Base-by-base conservation (phyloP, 202 grass and related monocot species). In the Setaria viridis region DNA sequence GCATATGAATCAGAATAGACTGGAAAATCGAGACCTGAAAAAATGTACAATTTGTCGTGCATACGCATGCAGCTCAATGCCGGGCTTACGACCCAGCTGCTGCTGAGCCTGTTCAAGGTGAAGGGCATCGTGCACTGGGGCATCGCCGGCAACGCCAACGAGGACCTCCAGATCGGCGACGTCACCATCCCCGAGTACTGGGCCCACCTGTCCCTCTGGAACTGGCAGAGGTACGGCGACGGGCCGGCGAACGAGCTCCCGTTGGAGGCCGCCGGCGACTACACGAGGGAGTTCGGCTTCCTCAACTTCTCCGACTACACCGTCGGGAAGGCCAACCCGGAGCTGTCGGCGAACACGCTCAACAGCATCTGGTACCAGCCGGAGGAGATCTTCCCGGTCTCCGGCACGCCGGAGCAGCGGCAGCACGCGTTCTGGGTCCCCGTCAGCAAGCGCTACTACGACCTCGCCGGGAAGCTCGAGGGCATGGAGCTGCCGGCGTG, bases 341-440 rank as follows among this genome's bases (percentile, higher is more conserved):
- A 67, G 29, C 65, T 54, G 42, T 41, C 78, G 1, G 86, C 49
- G 3, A 97, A 91, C 76, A 70, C 57, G 11, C 84, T 97, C 30
- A 97, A 97, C 87, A 93, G 88, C 84, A 79, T 93, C 4, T 93
- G 92, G 90, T 97, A 93, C 80, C 95, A 97, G 78, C 90, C 90
- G 30, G 95, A 97, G 79, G 95, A 94, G 88, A 56, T 93, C 42
- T 97, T 97, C 82, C 92, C 90, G 6, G 29, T 68, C 46, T 89
- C 62, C 72, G 95, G 90, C 74, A 54, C 35, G 20, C 95, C 95
- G 15, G 95, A 97, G 90, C 51, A 73, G 39, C 86, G 90, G 20
- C 71, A 91, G 33, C 92, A 94, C 74, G 91, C 92, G 17, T 91
- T 97, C 81, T 95, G 95, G 95, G 87, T 97, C 33, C 70, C 78